Evolutionary conservation across 768 basidiomycete genomes (phyloP), one percentile per base, ranked within the genome.

Genomic region (Phaffia tasmanica): DNA sequence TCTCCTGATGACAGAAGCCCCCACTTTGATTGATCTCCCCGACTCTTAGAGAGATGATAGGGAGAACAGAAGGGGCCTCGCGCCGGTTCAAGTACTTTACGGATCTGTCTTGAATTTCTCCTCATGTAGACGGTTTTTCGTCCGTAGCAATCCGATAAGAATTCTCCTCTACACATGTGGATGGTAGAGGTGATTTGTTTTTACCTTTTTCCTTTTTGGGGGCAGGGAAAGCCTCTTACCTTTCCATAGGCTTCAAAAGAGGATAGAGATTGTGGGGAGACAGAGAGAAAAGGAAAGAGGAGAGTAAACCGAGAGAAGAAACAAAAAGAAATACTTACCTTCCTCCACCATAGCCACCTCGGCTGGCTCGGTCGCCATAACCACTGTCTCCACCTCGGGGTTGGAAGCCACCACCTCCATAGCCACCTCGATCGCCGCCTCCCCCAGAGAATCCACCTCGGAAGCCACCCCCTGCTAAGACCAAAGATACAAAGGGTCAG

Each of bases 391-490:
- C 65, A 15, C 60, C 60, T 35, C 58, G 50, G 29, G 65, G 65
- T 27, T 62, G 60, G 60, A 67, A 67, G 9, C 65, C 65, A 49
- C 35, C 9, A 29, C 66, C 66, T 14, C 66, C 60, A 19, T 21
- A 56, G 88, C 87, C 76, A 91, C 81, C 54, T 86, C 83, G 69
- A 11, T 79, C 81, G 16, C 83, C 83, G 32, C 81, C 77, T 58
- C 79, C 77, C 0, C 79, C 78, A 19, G 80, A 78, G 47, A 65
- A 64, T 3, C 70, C 70, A 19, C 72, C 71, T 62, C 70, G 55
- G 70, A 72, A 73, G n/a, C 80, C 78, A 4, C 64, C 64, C 16
- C 63, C 63, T 57, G 11, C 11, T 11, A 18, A 18, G 23, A 55
- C 14, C 14, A 50, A 63, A 21, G 42, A 1, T 1, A 5, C 11